Base-by-base conservation (phyloP, 768 basidiomycete genomes). In the Clavaria fumosa region DNA sequence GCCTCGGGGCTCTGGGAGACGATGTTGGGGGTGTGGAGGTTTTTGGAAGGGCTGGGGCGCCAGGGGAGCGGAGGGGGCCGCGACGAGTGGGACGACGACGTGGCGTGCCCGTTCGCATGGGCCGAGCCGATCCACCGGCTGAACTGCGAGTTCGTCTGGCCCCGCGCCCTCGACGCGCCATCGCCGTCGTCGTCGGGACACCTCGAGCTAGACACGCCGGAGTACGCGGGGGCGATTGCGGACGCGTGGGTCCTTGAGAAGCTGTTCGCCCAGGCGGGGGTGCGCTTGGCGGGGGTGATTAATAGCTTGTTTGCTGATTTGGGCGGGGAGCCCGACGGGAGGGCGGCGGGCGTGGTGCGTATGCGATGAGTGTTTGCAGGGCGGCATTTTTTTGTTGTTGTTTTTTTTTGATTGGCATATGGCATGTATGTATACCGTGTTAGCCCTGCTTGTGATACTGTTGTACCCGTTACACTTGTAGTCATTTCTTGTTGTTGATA, bases 141-240 rank as follows among this genome's bases (percentile, higher is more conserved):
- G 45, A 89, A 89, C 59, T 93, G 90, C 61, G 69, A 75, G 4
- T 54, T 88, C 38, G 68, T 82, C 4, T 90, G 84, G 78, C 88
- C 90, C 0, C 53, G 60, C 38, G 77, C 66, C 40, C 66, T 88
- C 31, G 79, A 81, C 42, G 48, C 60, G 44, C 59, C 63, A 19
- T 40, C 39, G 5, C 40, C 51, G 15, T 40, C 43, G 9, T 46
- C 49, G 31, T 33, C 34, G 20, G 31, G 22, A 14, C 66, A 72
- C 34, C 56, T 81, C 18, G 78, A 95, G 51, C 68, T 96, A 11
- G 77, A 89, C 53, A 89, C 83, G 11, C 74, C 83, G 0, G 60
- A 74, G 36, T 96, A 95, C 49, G 60, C 78, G 1, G 84, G 81
- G 1, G 57, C 58, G 26, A 75, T 97, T 46, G 63, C 62, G 42